Evolutionary conservation across 305 asterid species (phyloP), one percentile per base, ranked within the genome.

Genomic region (Ilex paraguariensis): DNA sequence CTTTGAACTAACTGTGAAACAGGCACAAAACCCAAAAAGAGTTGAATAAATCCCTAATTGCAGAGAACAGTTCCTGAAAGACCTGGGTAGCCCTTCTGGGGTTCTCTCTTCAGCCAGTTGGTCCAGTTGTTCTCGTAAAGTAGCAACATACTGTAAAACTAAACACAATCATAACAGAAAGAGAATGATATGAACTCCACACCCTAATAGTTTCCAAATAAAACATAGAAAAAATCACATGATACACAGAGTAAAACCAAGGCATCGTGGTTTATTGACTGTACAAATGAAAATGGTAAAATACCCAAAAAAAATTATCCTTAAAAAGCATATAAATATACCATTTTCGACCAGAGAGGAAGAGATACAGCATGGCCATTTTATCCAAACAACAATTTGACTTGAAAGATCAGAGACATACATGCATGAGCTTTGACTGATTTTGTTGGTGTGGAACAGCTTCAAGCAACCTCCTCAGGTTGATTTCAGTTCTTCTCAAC

Each of bases 11-110:
- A 46, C n/a, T 9, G 14, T 46, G n/a, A 7, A 46, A 7, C 28
- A 42, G 64, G 33, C 32, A 55, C 10, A 59, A 16, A n/a, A 17
- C 17, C 63, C 39, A 15, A 13, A n/a, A 61, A 62, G 63, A 44
- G 56, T 57, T 70, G 57, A 49, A 70, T 56, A 17, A 17, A 17
- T 17, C 21, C 21, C 21, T 17, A 17, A 17, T 17, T 17, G 21
- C 21, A 17, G 21, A 17, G 21, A 17, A 17, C 21, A 17, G 21
- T 17, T 17, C 21, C 21, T 17, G 21, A 56, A 74, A 30, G 60
- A 93, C 97, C 99, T 86, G 33, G 91, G 91, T 68, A 86, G 79
- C 68, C 96, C 95, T 69, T 86, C 95, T 10, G 84, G 78, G 67
- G 71, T 83, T 76, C 79, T 83, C 80, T 88, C 96, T 72, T 83